A percentile compares a stretch with the other conserved stretches of the same genome.
Conservation (phyloP, 768 basidiomycete species). For the Mycena sanguinolenta region DNA sequence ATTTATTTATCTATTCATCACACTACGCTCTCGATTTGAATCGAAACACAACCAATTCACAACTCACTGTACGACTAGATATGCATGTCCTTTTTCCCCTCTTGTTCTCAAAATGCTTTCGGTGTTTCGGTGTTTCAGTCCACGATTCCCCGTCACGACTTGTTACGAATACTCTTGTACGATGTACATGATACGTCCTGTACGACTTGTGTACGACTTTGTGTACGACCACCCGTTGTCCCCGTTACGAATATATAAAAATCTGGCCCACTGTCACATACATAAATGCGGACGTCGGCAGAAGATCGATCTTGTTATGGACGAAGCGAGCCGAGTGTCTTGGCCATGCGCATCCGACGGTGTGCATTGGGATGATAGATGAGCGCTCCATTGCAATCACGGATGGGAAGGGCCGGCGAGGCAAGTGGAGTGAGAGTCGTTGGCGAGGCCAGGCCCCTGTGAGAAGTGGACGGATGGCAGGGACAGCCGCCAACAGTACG, state of each 20-base stretch:
- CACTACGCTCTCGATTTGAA: slow-evolving; percentile 38
- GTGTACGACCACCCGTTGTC: slow-evolving; percentile 37
- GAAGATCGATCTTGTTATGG: slow-evolving; percentile 19
- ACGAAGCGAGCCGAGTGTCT: not conserved
- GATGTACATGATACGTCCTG: slow-evolving; percentile 31
- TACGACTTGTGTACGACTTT: slow-evolving; percentile 34
- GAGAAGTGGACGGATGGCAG: not conserved
- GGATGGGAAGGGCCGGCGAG: slow-evolving; percentile 26
- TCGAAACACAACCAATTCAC: slow-evolving; percentile 11
- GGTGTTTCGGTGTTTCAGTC: slow-evolving; percentile 44
- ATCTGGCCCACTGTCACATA: slow-evolving; percentile 27
- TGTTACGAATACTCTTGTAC: slow-evolving; percentile 41
- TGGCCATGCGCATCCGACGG: slow-evolving; percentile 5
- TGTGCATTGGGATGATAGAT: not conserved
- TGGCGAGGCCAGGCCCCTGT: slow-evolving; percentile 17
- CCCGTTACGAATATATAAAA: slow-evolving; percentile 37
- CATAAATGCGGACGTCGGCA: not conserved
- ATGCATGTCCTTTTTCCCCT: slow-evolving; percentile 60
- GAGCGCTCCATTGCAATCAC: slow-evolving; percentile 33
- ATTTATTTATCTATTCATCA: slow-evolving; percentile 44
- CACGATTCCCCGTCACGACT: slow-evolving; percentile 48
- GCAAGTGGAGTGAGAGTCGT: slow-evolving; percentile 18
- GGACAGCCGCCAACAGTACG: slow-evolving; percentile 2
- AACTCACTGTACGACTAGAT: slow-evolving; percentile 77
- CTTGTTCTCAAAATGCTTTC: slow-evolving; percentile 49